Evolutionary conservation across 768 basidiomycete species (phyloP), one percentile per base, ranked within the genome.

Genomic region (Hebeloma cylindrosporum): DNA sequence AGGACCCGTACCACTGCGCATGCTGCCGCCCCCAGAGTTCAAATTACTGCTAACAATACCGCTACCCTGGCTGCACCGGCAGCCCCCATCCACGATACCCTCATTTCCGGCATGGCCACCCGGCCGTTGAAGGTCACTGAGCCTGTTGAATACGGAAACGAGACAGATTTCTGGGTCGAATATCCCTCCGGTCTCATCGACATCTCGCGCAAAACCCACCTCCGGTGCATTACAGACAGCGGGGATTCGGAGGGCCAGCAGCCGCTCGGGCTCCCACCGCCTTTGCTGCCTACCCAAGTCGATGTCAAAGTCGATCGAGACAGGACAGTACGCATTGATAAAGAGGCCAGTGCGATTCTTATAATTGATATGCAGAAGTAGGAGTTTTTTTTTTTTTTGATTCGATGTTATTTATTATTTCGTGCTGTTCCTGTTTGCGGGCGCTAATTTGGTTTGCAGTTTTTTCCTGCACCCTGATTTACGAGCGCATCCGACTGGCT

Each of bases 331-430:
- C 68, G 82, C 38, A 63, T 83, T 20, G 68, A 77, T 52, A 71
- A 68, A 25, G 62, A 71, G 22, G 61, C 67, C 36, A 76, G 72
- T 13, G 83, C 82, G 7, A 61, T 79, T 42, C 75, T 84, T n/a
- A 69, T 85, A 14, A 73, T 85, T 39, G 84, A 85, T 55, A 85
- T 86, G 85, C 84, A 85, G 59, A 86, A 85, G 83, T 83, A 55
- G 47, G 71, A 10, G 17, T 30, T 23, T 11, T 43, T 18, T 26
- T 34, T 40, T 22, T 41, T 39, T 7, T 22, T 7, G 13, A 10
- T 13, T 27, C 25, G n/a, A 16, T 42, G 7, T 32, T 31, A n/a
- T 35, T 33, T 27, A n/a, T 18, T 34, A 22, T 5, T 16, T 23
- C 7, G 32, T 40, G 27, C 17, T 13, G 3, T 6, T 27, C 30